Conservation (phyloP, 352 stramenopile species). For the Phytophthora pluvialis region DNA sequence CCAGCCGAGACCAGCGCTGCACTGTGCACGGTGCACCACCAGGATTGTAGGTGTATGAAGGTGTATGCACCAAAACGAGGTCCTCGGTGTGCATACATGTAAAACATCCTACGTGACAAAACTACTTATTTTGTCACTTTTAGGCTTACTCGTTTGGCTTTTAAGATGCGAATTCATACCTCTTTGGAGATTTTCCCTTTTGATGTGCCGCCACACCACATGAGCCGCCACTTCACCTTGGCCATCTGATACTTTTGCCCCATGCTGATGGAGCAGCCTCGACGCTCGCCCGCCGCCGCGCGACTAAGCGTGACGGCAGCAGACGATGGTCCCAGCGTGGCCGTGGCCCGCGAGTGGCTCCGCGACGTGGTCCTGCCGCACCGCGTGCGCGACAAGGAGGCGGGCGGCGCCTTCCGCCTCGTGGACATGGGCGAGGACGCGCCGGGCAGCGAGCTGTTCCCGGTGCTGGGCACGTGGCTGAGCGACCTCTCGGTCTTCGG, state of each 20-base stretch:
- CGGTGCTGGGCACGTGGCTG: slow-evolving; percentile 65
- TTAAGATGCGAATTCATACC: no score
- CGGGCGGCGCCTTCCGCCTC: slow-evolving; percentile 43
- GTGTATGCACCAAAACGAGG: no score
- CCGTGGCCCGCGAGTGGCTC: slow-evolving; percentile 56
- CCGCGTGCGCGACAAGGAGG: slow-evolving; percentile 50
- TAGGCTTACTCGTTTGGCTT: no score
- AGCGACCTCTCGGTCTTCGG: slow-evolving; percentile 70
- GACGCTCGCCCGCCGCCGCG: slow-evolving; percentile 20
- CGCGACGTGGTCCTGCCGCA: slow-evolving; percentile 64
- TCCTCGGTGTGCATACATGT: no score
- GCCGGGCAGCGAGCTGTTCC: slow-evolving; percentile 60
- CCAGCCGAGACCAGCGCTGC: no score
- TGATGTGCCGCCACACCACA: slow-evolving; percentile 3
- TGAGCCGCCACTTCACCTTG: not conserved
- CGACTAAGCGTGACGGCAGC: slow-evolving; percentile 29
- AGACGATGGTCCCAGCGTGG: slow-evolving; percentile 39
- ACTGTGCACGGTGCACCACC: no score
- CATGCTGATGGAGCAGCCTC: slow-evolving; percentile 21
- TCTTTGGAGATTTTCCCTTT: slow-evolving; percentile 10
- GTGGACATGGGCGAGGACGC: slow-evolving; percentile 76
- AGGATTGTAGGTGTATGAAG: no score
- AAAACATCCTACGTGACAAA: no score
- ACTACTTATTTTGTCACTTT: no score
- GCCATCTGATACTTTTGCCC: slow-evolving; percentile 5